A percentile compares a stretch with the other conserved stretches of the same genome.
These are phyloP conservation scores for Cryptomeria japonica DNA, from an alignment of 75 land plant genomes.

Conservation along the genomic window DNA sequence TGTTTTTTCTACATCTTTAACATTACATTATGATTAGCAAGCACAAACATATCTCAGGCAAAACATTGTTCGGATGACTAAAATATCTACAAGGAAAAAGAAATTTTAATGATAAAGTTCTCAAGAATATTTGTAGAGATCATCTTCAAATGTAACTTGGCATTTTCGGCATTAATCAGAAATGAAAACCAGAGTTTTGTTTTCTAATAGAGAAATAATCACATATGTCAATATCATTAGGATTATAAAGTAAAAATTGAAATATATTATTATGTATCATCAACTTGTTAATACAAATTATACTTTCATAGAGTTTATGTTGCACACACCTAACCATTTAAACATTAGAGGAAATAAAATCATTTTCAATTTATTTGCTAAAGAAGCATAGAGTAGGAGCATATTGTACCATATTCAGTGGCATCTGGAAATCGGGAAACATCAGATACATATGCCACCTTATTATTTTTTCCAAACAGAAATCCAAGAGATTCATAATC, in stretches of 20 bases:
- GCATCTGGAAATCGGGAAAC: slow-evolving; percentile 72
- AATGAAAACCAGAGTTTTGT: no score
- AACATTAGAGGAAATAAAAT: slow-evolving; percentile 5
- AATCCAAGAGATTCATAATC: slow-evolving; percentile 89
- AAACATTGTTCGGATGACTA: no score
- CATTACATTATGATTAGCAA: no score
- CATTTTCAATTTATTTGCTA: neutral
- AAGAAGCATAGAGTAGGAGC: slow-evolving; percentile 10
- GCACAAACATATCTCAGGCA: no score
- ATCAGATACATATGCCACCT: slow-evolving; percentile 96
- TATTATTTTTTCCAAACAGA: slow-evolving; percentile 79
- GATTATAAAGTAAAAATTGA: neutral
- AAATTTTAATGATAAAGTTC: neutral
- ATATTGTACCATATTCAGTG: slow-evolving; percentile 70
- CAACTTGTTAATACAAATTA: neutral
- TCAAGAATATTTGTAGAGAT: neutral
- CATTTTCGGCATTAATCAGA: no score
- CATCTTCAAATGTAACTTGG: neutral
- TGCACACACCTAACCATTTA: neutral
- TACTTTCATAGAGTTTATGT: neutral
- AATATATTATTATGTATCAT: neutral
- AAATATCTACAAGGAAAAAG: neutral
- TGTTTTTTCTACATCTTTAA: no score
- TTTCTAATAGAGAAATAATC: no score
- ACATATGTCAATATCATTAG: neutral